These are phyloP conservation scores for Cercospora zeae-maydis DNA, from an alignment of 2,329 filamentous ascomycete species.

Conservation along the genomic window DNA sequence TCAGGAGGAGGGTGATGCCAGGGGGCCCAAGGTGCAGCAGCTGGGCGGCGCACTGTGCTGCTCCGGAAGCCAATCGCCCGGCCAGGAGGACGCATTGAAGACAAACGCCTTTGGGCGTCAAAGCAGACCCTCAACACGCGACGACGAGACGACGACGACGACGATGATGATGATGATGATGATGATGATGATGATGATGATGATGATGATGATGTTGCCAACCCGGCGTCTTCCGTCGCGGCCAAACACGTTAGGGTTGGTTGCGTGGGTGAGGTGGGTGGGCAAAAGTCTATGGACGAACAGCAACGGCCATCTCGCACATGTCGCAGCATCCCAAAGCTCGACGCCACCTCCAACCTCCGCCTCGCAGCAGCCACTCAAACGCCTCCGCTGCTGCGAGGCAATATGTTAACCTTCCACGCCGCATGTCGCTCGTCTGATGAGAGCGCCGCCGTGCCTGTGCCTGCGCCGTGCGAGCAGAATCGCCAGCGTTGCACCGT, in stretches of 20 bases:
- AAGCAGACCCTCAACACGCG: too few relatives aligned
- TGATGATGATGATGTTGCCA: not conserved
- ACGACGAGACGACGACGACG: too few relatives aligned
- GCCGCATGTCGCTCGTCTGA: slow-evolving; percentile 8
- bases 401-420: slow-evolving; percentile 23
- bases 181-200: too few relatives aligned
- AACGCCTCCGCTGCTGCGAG: slow-evolving; percentile 17
- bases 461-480: not conserved
- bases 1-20: not conserved
- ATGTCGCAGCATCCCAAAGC: slow-evolving; percentile 14
- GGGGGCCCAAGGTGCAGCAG: slow-evolving; percentile 5
- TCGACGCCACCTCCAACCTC: slow-evolving; percentile 22
- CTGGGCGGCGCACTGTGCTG: slow-evolving; percentile 17
- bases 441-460: slow-evolving; percentile 4
- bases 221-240: slow-evolving; percentile 15
- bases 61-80: slow-evolving; percentile 13
- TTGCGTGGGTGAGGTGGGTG: not conserved
- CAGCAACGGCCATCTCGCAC: not conserved
- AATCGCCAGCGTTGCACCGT: not conserved
- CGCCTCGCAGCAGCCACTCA: slow-evolving; percentile 7
- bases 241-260: slow-evolving; percentile 7
- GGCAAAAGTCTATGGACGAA: not conserved
- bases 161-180: too few relatives aligned
- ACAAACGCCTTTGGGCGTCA: slow-evolving; percentile 13
- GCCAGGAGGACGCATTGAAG: slow-evolving; percentile 3